phyloP scores from a whole-genome alignment of 2,329 filamentous ascomycete species.

The Fusarium burgessii region DNA sequence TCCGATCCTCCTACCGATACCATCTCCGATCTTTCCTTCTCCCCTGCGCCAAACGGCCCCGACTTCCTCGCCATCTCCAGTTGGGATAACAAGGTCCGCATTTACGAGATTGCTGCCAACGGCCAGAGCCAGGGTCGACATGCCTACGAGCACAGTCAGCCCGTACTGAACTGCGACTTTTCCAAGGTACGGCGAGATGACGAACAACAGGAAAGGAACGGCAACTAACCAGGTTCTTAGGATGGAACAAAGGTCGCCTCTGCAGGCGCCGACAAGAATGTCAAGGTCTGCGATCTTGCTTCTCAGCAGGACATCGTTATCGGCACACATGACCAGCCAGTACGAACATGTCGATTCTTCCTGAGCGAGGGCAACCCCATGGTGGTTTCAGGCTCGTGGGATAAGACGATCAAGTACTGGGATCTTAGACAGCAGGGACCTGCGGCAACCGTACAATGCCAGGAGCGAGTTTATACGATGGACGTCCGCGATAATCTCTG shows the following conservation, averaged over 20 bases:
- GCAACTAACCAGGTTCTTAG: constrained; percentile 58
- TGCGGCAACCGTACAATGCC: constrained; percentile 73
- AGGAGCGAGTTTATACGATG: constrained; percentile 90
- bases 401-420: constrained; percentile 93
- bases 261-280: constrained; percentile 89
- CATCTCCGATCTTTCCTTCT: constrained; percentile 89
- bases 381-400: constrained; percentile 92
- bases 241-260: constrained; percentile 91
- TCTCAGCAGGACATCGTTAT: constrained; percentile 77
- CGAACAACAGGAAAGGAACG: not conserved
- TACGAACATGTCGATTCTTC: constrained; percentile 83
- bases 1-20: constrained; percentile 85
- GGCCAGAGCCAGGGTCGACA: constrained; percentile 88
- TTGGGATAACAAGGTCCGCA: constrained; percentile 98
- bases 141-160: constrained; percentile 85
- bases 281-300: constrained; percentile 86
- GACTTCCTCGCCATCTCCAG: constrained; percentile 91
- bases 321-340: constrained; percentile 85
- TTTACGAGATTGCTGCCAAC: constrained; percentile 87
- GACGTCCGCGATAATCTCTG: constrained; percentile 89
- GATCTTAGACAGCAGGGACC: constrained; percentile 77
- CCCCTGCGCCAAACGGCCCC: constrained; percentile 64
- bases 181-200: constrained; percentile 74
- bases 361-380: constrained; percentile 79
- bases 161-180: constrained; percentile 88